These are phyloP conservation scores for Jatropha multifida DNA, from an alignment of 441 rosid genomes.

Conservation along the genomic window DNA sequence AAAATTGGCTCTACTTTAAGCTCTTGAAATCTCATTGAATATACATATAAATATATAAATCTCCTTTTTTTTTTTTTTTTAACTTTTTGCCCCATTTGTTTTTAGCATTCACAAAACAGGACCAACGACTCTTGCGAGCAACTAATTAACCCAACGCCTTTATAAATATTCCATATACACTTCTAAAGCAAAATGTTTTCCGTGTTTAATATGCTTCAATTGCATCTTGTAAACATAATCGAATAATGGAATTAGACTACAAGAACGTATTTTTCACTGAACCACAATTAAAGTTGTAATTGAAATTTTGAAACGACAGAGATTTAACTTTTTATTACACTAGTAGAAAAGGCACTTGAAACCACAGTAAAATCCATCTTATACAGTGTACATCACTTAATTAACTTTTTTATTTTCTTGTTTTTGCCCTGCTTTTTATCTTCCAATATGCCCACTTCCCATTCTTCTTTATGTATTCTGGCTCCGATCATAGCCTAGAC, in stretches of 20 bases:
- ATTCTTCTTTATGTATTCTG: slow-evolving; percentile 19
- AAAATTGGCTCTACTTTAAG: slow-evolving; percentile 26
- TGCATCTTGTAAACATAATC: too few relatives aligned
- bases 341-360: not conserved
- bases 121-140: not conserved
- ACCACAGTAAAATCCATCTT: not conserved
- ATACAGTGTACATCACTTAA: slow-evolving; percentile 17
- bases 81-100: not conserved
- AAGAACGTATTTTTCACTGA: too few relatives aligned
- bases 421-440: slow-evolving; percentile 6
- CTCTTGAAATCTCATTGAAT: slow-evolving; percentile 1
- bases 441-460: slow-evolving; percentile 15
- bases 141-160: not conserved
- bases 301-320: not conserved
- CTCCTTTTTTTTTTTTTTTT: not conserved
- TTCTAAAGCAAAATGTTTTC: not conserved
- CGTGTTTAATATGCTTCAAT: not conserved
- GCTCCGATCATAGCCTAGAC: slow-evolving; percentile 26
- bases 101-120: not conserved
- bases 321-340: slow-evolving; percentile 6
- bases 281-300: not conserved
- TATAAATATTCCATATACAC: too few relatives aligned
- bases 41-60: too few relatives aligned
- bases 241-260: too few relatives aligned
- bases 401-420: slow-evolving; percentile 2